A percentile compares a stretch with the other conserved stretches of the same genome.
These are phyloP conservation scores for Thecaphora thlaspeos DNA, from an alignment of 1,284 basidiomycete species.

Conservation along the genomic window DNA sequence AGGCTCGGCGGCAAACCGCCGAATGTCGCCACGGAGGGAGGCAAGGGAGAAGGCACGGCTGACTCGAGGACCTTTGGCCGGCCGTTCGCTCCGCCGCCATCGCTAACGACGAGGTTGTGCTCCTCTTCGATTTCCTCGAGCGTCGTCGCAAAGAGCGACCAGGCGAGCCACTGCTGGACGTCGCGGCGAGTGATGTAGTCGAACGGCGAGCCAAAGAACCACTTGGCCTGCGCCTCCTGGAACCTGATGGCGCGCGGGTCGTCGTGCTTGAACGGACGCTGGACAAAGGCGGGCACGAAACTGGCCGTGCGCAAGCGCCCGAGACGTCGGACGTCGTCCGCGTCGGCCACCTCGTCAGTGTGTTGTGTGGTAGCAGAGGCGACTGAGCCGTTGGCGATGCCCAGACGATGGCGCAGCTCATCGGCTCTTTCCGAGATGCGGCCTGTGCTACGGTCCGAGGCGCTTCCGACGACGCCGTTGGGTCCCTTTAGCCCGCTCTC, in stretches of 20 bases:
- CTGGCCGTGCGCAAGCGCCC: slow-evolving; percentile 28
- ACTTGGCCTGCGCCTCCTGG: slow-evolving; percentile 36
- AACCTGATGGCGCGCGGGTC: slow-evolving; percentile 50
- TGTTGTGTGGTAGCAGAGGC: too few species aligned
- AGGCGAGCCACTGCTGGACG: slow-evolving; percentile 52
- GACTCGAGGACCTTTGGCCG: too few species aligned
- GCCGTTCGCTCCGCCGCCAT: neutral
- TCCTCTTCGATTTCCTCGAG: slow-evolving; percentile 43
- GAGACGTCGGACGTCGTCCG: slow-evolving; percentile 14
- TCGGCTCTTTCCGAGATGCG: too few species aligned
- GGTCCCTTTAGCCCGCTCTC: slow-evolving; percentile 27
- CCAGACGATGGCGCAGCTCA: too few species aligned
- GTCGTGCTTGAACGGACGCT: slow-evolving; percentile 21
- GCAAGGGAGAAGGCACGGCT: slow-evolving; percentile 21
- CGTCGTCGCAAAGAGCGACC: slow-evolving; percentile 42
- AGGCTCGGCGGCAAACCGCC: slow-evolving; percentile 5
- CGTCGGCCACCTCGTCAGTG: slow-evolving; percentile 5
- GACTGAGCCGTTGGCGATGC: too few species aligned
- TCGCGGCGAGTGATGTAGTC: slow-evolving; percentile 43
- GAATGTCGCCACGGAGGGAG: slow-evolving; percentile 7
- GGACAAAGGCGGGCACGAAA: slow-evolving; percentile 42
- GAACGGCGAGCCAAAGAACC: slow-evolving; percentile 37
- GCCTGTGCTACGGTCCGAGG: neutral
- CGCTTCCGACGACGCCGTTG: neutral
- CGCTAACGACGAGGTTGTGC: slow-evolving; percentile 1